Percentiles rank a stretch among this genome's conserved stretches.
Evolutionary conservation across 2,329 filamentous ascomycete species (phyloP).

Genomic region (Hypomyces perniciosus): DNA sequence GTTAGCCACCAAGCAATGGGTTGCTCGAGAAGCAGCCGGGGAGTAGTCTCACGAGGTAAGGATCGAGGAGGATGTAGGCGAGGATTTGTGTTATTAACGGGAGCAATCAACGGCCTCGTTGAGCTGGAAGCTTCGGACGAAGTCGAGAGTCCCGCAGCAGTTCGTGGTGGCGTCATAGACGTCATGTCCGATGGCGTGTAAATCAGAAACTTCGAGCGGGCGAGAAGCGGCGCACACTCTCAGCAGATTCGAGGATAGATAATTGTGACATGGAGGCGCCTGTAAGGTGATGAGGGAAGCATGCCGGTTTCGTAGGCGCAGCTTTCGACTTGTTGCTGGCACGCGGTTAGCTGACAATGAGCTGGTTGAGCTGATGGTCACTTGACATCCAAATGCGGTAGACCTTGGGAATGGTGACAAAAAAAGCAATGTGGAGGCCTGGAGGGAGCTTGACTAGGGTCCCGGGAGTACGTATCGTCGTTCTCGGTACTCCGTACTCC

Average conservation of each 20-base stretch:
- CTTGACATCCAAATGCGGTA: not conserved
- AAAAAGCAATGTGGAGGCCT: not conserved
- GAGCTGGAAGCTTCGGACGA: conserved; percentile 11
- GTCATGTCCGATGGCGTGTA: conserved; percentile 7
- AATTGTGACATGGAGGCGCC: not conserved
- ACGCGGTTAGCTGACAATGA: not conserved
- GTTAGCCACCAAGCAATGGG: not conserved
- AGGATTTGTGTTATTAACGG: conserved; percentile 12
- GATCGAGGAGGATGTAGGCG: conserved; percentile 24
- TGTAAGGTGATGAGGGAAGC: not conserved
- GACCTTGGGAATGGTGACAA: not conserved
- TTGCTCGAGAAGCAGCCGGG: not conserved
- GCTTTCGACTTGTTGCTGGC: not conserved
- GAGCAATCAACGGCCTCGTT: conserved; percentile 11
- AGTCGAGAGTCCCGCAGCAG: conserved; percentile 10
- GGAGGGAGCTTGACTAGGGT: not conserved
- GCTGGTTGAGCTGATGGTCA: conserved; percentile 1
- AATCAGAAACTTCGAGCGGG: conserved; percentile 1
- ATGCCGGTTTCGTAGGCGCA: not conserved
- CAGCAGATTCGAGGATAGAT: not conserved
- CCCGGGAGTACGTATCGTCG: too few species aligned
- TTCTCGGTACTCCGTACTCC: too few species aligned
- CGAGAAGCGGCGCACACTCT: not conserved
- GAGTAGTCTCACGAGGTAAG: conserved; percentile 22
- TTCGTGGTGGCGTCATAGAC: conserved; percentile 13